Evolutionary conservation across 139 green algal genomes (phyloP), one percentile per base, ranked within the genome.

Genomic region (Micractinium sp.): DNA sequence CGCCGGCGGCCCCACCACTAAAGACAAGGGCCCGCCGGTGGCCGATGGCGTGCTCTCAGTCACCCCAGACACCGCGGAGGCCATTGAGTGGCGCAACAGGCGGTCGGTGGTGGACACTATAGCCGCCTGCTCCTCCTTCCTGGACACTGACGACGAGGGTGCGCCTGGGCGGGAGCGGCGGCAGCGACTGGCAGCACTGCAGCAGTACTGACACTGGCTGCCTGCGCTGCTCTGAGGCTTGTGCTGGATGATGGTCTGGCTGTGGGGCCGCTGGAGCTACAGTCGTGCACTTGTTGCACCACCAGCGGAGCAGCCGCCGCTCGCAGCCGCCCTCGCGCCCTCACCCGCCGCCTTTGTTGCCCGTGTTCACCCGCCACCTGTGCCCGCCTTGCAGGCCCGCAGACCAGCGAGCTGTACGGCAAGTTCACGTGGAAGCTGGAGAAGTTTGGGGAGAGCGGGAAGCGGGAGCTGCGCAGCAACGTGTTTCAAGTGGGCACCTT

Each of bases 361-460:
- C 63, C 66, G 12, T 60, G 47, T 36, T 23, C 27, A 18, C 9
- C 56, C 66, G 25, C 33, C 35, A 47, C 80, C 22, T 27, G 12
- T 38, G 75, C 74, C 53, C 36, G 39, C 63, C n/a, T 9, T 82
- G 80, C 87, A 90, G 87, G 66, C 41, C 66, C 47, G 12, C 69
- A 61, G 27, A 82, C 66, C 23, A 66, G 80, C 23, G 87, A 87
- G 27, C 93, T 99, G 35, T 99, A 99, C 82, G 97, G 97, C 61
- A 99, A 98, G 89, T 99, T 99, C 92, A 99, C 97, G 5, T 99
- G 97, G 97, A 98, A 97, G 86, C 98, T 99, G 66, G 96, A 98
- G 39, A 98, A 97, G 87, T 99, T 99, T 88, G 95, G 92, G 22
- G 96, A 99, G 82, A 96, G 97, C 75, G 96, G 91, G 91, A 99